Base-by-base conservation (phyloP, 495 filamentous ascomycete genomes). In the Penicillium antarcticum region DNA sequence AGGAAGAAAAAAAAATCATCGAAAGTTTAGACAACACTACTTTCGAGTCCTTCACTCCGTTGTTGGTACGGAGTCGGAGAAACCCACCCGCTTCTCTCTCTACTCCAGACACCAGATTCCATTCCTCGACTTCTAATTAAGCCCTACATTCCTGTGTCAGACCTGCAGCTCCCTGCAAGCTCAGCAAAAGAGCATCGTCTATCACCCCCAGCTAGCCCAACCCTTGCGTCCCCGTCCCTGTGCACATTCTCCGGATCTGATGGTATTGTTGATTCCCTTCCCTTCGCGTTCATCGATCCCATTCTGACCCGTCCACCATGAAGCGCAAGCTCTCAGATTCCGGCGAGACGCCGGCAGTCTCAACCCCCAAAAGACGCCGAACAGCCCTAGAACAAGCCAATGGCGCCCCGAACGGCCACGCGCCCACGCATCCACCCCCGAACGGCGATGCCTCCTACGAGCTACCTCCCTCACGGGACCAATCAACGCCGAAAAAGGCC, bases 261-360 rank as follows among this genome's bases (percentile, higher is more conserved):
- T 74, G 71, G 71, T 74, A 72, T 58, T 68, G 59, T 60, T 60
- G 52, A 51, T 58, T 66, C 36, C 53, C 53, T 58, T 56, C 57
- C 50, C 45, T 38, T 51, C 37, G 44, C 49, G 38, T 57, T 24
- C 54, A 51, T 48, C 47, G 21, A 50, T 18, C 19, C 24, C 38
- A 23, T 32, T 40, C 60, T 66, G 57, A 66, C 62, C 55, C 47
- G 41, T 44, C 34, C 44, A 50, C 19, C 32, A 77, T 75, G 72
- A 77, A 77, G 66, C 72, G 72, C 55, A 75, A 74, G 61, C 70
- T 68, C 46, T 67, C 73, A 62, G 69, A 71, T 61, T 65, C 71
- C 42, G 62, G 56, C 43, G 70, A 70, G 45, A 59, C 68, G 45
- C 64, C 62, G 48, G 53, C 60, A 44, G 66, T 68, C 43, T 74